phyloP scores from a whole-genome alignment of 2,329 filamentous ascomycete species.

The Aspergillus sp. region DNA sequence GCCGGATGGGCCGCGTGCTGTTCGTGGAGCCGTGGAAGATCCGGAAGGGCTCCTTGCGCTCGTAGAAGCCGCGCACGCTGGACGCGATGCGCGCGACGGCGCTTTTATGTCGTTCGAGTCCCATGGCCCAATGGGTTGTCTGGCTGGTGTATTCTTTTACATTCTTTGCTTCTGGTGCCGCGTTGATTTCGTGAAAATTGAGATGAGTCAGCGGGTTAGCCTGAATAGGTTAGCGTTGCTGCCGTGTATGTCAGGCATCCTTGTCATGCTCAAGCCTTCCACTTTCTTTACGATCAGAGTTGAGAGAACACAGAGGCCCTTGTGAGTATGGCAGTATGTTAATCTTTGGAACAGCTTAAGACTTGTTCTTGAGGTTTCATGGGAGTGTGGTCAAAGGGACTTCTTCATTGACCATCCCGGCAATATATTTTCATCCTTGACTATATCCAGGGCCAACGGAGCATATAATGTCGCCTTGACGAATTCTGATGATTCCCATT shows the following conservation, averaged over 20 bases:
- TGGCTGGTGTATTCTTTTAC: not conserved
- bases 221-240: not conserved
- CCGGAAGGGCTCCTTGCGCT: constrained; percentile 54
- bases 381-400: too few species aligned
- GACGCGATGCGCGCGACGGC: constrained; percentile 13
- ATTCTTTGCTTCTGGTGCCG: too few species aligned
- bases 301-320: too few species aligned
- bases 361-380: too few species aligned
- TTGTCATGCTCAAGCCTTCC: not conserved
- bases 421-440: too few species aligned
- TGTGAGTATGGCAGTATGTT: too few species aligned
- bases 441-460: too few species aligned
- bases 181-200: not conserved
- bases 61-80: constrained; percentile 8
- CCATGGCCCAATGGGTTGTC: constrained; percentile 3
- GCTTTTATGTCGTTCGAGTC: constrained; percentile 8
- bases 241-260: not conserved
- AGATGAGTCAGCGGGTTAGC: not conserved
- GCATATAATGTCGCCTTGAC: too few species aligned
- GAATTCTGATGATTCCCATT: too few species aligned
- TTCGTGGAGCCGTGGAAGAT: constrained; percentile 77
- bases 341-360: too few species aligned
- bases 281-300: too few species aligned
- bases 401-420: too few species aligned
- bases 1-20: constrained; percentile 63